phyloP scores from a whole-genome alignment of 2,329 filamentous ascomycete genomes.

The Aureobasidium sp. region DNA sequence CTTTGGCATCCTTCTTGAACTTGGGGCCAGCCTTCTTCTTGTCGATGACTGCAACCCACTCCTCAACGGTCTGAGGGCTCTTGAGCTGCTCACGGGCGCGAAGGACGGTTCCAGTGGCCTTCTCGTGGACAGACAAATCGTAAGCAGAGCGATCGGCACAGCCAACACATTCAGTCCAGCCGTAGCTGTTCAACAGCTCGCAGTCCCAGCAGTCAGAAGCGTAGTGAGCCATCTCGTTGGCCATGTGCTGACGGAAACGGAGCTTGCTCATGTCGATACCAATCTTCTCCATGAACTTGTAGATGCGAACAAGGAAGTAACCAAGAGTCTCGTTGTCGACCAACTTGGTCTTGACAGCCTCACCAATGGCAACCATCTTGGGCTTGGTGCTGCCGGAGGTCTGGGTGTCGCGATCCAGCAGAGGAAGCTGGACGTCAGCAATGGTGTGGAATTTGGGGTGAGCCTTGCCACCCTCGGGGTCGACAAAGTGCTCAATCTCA shows the following conservation, averaged over 20 bases:
- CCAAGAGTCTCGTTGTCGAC: conserved; percentile 97
- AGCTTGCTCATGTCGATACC: conserved; percentile 83
- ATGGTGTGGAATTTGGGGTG: conserved; percentile 83
- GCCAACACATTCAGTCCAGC: conserved; percentile 97
- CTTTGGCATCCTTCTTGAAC: conserved; percentile 91
- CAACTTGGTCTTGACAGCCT: conserved; percentile 73
- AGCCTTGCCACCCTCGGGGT: conserved; percentile 90
- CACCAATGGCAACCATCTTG: conserved; percentile 67
- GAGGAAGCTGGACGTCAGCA: conserved; percentile 71
- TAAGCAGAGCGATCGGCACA: conserved; percentile 95
- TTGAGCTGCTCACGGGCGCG: conserved; percentile 76
- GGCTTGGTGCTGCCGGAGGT: conserved; percentile 75
- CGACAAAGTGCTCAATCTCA: conserved; percentile 97
- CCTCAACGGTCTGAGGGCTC: conserved; percentile 71
- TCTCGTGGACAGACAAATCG: conserved; percentile 84
- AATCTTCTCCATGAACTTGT: conserved; percentile 81
- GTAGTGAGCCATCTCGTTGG: conserved; percentile 86
- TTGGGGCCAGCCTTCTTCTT: conserved; percentile 94
- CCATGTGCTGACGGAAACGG: conserved; percentile 96
- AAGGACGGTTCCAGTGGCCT: conserved; percentile 74
- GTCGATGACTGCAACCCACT: conserved; percentile 81
- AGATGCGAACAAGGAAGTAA: conserved; percentile 92
- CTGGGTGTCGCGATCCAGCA: conserved; percentile 81
- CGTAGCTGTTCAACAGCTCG: conserved; percentile 82
- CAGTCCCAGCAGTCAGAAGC: conserved; percentile 97